These are phyloP conservation scores for Lupinus albus DNA, from an alignment of 306 rosid species.

Conservation along the genomic window DNA sequence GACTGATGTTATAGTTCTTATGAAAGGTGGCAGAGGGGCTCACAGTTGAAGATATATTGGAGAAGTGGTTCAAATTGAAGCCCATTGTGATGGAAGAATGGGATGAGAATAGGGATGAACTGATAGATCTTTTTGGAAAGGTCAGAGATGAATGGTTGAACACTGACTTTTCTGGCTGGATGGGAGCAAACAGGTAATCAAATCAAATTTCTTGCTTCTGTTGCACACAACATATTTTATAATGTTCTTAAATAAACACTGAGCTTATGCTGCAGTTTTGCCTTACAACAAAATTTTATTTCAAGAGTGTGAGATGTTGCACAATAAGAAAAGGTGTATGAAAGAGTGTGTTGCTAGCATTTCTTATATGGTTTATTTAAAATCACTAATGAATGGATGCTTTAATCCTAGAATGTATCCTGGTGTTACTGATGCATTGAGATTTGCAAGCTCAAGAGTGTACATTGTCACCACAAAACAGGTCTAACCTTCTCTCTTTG, in stretches of 20 bases:
- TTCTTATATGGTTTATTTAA: no score
- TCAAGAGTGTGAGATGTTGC: no score
- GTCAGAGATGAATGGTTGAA: slow-evolving; percentile 91
- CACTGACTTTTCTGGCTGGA: slow-evolving; percentile 73
- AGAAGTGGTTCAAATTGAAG: slow-evolving; percentile 71
- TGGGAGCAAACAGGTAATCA: slow-evolving; percentile 83
- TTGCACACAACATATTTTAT: no score
- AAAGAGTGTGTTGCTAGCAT: no score
- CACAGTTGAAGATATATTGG: slow-evolving; percentile 75
- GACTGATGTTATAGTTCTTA: slow-evolving; percentile 49
- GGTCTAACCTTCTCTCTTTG: slow-evolving; percentile 42
- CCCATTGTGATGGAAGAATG: slow-evolving; percentile 74
- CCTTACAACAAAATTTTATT: no score
- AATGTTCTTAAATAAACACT: no score
- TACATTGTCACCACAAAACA: slow-evolving; percentile 83
- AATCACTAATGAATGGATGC: slow-evolving; percentile 10
- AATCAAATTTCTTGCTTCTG: background rate
- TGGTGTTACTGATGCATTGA: slow-evolving; percentile 83
- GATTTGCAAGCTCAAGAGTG: slow-evolving; percentile 75
- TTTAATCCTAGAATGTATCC: slow-evolving; percentile 70
- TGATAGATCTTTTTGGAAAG: slow-evolving; percentile 70
- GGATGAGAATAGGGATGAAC: slow-evolving; percentile 69
- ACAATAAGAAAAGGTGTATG: no score
- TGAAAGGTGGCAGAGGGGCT: slow-evolving; percentile 81
- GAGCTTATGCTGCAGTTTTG: no score